These are phyloP conservation scores for Straminergon stramineum DNA, from an alignment of 225 moss, liverwort and hornwort species.

Conservation along the genomic window DNA sequence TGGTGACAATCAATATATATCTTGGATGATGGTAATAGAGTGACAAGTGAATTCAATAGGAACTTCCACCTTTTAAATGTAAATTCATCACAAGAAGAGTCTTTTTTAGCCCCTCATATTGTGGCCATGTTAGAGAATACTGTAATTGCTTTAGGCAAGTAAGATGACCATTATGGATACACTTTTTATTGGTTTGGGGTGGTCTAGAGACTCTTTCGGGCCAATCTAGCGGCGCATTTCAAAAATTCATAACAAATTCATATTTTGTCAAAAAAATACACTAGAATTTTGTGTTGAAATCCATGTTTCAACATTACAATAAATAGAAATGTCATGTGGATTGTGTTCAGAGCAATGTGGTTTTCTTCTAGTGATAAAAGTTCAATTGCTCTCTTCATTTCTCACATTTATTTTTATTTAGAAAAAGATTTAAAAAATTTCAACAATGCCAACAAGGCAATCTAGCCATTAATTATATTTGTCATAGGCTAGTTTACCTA, in stretches of 20 bases:
- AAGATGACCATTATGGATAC: not conserved
- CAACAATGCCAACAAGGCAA: not conserved
- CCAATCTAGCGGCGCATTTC: rapidly evolving
- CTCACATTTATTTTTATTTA: not conserved
- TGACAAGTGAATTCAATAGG: not conserved
- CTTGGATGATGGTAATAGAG: not conserved
- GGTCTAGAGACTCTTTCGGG: not conserved
- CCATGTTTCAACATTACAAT: too few species aligned
- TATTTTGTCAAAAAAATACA: not conserved
- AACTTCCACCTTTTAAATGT: not conserved
- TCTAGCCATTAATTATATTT: not conserved
- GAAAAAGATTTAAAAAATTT: not conserved
- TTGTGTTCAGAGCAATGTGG: too few species aligned
- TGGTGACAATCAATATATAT: not conserved
- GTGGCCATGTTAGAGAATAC: not conserved
- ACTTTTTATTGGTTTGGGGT: not conserved
- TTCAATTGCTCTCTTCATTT: not conserved
- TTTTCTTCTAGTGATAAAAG: too few species aligned
- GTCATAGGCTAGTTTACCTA: not conserved
- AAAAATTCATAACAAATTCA: not conserved
- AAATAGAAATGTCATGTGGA: too few species aligned
- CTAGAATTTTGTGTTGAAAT: too few species aligned
- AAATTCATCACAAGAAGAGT: not conserved
- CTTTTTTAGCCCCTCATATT: not conserved
- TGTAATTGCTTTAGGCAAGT: not conserved